These are phyloP conservation scores for Nicotiana tabacum DNA, from an alignment of 257 asterid genomes.

Conservation along the genomic window DNA sequence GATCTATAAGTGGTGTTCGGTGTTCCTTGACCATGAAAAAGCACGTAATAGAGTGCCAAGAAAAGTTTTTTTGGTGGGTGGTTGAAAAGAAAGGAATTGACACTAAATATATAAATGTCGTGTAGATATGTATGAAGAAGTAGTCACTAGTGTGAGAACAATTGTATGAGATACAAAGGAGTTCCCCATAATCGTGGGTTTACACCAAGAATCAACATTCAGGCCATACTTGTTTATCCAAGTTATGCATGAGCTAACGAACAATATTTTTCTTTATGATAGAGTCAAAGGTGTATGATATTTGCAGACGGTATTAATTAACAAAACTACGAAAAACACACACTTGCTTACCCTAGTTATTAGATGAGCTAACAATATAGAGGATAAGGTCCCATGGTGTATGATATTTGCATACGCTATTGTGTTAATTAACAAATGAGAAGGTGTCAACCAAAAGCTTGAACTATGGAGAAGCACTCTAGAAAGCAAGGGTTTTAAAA, in stretches of 20 bases:
- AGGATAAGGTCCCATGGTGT: no score
- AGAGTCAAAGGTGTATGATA: not conserved
- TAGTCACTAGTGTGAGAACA: not conserved
- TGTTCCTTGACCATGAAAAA: not conserved
- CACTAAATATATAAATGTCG: not conserved
- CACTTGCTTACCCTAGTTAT: no score
- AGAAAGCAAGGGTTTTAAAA: not conserved
- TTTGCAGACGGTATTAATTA: not conserved
- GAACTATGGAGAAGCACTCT: not conserved
- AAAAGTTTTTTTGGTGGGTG: not conserved
- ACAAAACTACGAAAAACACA: no score
- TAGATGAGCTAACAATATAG: no score
- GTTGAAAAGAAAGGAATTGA: not conserved
- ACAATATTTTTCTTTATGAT: not conserved
- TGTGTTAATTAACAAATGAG: no score
- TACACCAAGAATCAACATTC: not conserved
- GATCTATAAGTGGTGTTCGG: not conserved
- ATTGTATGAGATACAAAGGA: not conserved
- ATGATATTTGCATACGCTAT: no score
- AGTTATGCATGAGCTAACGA: not conserved
- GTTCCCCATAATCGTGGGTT: not conserved
- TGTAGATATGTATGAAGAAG: not conserved
- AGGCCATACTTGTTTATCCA: not conserved
- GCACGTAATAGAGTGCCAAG: not conserved
- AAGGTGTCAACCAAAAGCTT: not conserved